Evolutionary conservation across 352 stramenopile species (phyloP).

Genomic region (Saprolegnia parasitica): DNA sequence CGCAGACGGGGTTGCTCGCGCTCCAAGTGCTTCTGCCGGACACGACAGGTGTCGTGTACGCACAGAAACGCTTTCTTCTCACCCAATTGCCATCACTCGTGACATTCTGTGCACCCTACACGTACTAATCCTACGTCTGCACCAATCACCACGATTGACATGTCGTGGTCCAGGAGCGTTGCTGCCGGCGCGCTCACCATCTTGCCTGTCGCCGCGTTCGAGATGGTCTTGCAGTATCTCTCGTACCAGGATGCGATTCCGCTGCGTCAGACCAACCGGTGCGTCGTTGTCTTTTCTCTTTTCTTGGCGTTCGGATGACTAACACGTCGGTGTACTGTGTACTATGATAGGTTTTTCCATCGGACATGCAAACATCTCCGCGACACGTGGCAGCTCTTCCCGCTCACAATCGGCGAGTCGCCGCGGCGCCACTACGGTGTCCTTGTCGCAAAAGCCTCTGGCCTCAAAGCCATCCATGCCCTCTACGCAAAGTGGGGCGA

Average conservation of each 20-base stretch:
- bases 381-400: conserved; percentile 50
- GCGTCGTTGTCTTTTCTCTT: too few species aligned
- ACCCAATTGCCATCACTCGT: conserved; percentile 15
- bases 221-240: conserved; percentile 38
- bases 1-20: conserved; percentile 13
- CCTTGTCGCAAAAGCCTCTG: conserved; percentile 39
- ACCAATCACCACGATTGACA: background rate
- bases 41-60: background rate
- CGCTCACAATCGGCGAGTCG: conserved; percentile 35
- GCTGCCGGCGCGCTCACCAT: background rate
- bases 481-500: conserved; percentile 57
- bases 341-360: conserved; percentile 43
- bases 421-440: conserved; percentile 39
- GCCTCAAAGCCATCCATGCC: conserved; percentile 43
- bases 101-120: conserved; percentile 8
- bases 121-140: conserved; percentile 5
- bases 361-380: conserved; percentile 38
- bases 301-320: background rate
- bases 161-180: background rate
- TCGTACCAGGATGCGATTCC: conserved; percentile 47
- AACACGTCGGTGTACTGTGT: background rate
- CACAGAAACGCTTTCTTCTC: background rate
- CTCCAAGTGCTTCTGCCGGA: background rate
- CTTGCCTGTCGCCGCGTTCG: conserved; percentile 16
- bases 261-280: conserved; percentile 34